These are phyloP conservation scores for Beauveria rudraprayagi DNA, from an alignment of 2,329 filamentous ascomycete species.

Conservation along the genomic window DNA sequence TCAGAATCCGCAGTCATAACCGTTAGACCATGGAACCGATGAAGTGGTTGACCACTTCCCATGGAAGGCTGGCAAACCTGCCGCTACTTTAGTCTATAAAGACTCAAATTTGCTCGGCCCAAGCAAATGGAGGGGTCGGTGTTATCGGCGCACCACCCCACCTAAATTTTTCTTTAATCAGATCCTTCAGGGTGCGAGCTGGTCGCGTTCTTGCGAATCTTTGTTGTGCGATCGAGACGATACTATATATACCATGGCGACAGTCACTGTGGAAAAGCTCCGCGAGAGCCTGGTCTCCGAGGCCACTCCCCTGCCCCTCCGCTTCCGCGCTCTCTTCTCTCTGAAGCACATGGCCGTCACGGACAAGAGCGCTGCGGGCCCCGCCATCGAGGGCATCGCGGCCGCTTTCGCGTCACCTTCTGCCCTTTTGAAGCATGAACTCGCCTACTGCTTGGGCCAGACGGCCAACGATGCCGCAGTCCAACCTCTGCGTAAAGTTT, in stretches of 20 bases:
- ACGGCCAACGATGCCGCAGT: conserved; percentile 70
- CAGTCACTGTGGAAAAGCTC: conserved; percentile 50
- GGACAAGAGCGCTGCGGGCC: conserved; percentile 47
- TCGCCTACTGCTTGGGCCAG: conserved; percentile 95
- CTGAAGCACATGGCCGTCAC: conserved; percentile 85
- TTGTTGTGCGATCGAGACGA: conserved; percentile 8
- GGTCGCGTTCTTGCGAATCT: neutral
- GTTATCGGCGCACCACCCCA: conserved; percentile 16
- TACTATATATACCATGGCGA: conserved; percentile 16
- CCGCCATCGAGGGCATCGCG: conserved; percentile 71
- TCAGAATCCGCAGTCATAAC: conserved; percentile 31
- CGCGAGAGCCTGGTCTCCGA: conserved; percentile 75
- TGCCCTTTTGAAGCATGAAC: conserved; percentile 87
- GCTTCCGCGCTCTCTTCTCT: conserved; percentile 95
- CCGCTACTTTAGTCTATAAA: conserved; percentile 1
- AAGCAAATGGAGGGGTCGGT: conserved; percentile 10
- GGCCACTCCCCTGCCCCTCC: conserved; percentile 70
- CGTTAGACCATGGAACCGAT: conserved; percentile 29
- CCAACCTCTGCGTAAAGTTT: conserved; percentile 61
- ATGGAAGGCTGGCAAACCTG: conserved; percentile 10
- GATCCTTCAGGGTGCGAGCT: conserved; percentile 4
- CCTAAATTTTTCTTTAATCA: conserved; percentile 15
- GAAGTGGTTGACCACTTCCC: conserved; percentile 21
- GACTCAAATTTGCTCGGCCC: neutral
- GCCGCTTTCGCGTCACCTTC: conserved; percentile 79